Evolutionary conservation across 2,329 filamentous ascomycete species (phyloP), one percentile per base, ranked within the genome.

Genomic region (Aspergillus pseudotamarii): DNA sequence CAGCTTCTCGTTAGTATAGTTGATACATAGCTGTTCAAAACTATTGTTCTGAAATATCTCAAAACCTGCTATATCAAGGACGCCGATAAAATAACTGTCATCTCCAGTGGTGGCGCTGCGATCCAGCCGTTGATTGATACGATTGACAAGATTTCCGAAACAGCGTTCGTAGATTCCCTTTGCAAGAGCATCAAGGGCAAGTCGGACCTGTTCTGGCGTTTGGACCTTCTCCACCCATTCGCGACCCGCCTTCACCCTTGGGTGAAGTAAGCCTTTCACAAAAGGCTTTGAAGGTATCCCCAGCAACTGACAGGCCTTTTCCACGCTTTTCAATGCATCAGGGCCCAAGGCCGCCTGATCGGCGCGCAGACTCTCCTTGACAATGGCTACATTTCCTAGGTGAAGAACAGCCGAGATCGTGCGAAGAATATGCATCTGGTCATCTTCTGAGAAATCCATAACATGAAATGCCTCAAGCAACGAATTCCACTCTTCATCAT

Each of bases 181-280:
- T 9, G 95, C 89, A 19, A 99, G 84, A 19, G 95, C 94, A 78
- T 98, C 93, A 51, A 99, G 87, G 4, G 92, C 87, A 11, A 97
- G 88, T 28, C 92, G 91, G 51, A 97, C 96, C 76, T 99, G 95
- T 68, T 99, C 96, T 0, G 95, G 94, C 1, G 94, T 98, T 76
- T 99, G 95, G 1, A 96, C 94, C 77, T 98, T 99, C 75, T 98
- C 94, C 2, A 99, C 95, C 95, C 94, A 98, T 80, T 99, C 95
- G 58, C 94, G 88, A 23, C 95, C 95, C 48, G 95, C 95, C 79
- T 97, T 97, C 46, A 99, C 96, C 62, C 89, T 92, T 11, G 95
- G 95, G 73, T 98, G 95, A 12, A 99, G 84, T 6, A 99, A 82
- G 0, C 93, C 94, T 74, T 93, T 92, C 12, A 96, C 84, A 68